Base-by-base conservation (phyloP, 1,139 yeast genomes). In the Candida tetrigidarum region DNA sequence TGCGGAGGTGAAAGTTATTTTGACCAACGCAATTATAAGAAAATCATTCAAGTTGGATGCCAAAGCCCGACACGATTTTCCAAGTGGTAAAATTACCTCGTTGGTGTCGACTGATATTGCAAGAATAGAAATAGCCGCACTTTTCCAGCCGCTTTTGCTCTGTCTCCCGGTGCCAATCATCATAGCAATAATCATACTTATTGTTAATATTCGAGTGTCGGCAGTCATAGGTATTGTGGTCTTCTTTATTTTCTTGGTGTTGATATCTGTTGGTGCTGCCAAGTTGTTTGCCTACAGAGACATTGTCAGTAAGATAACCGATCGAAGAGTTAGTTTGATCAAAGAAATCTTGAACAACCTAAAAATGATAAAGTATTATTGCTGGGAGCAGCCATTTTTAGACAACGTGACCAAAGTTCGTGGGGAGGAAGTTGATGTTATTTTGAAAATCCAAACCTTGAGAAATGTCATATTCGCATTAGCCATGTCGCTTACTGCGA, bases 71-170 rank as follows among this genome's bases (percentile, higher is more conserved):
- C 67, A 63, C 52, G 56, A 62, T 46, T 70, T 51, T 45, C 59
- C 73, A 2, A 41, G 56, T 1, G 67, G 71, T 26, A 67, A 63
- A 44, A 64, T 70, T 47, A 69, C 75, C 15, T 67, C 84, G 15
- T 65, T 88, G 58, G 76, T 89, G 65, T 85, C 93, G 11, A 84
- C 95, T 2, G 96, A 89, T 60, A 73, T 90, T 45, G 80, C 92
- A 22, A 79, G 96, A 57, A 77, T 90, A 33, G 96, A 89, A 59
- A 78, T 87, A 58, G 93, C 95, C 4, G 62, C 83, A 27, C 81
- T 83, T 7, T 86, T 85, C 65, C 85, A 83, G 54, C 89, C 91
- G 2, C 80, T 83, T 57, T 64, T 83, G 10, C 63, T 85, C 48
- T 74, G 83, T 15, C 76, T 86, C 56, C 86, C 91, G 0, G 69